Percentiles rank a stretch among this genome's conserved stretches.
These are phyloP conservation scores for Dorcoceras hygrometricum DNA, from an alignment of 257 asterid genomes.

Conservation along the genomic window DNA sequence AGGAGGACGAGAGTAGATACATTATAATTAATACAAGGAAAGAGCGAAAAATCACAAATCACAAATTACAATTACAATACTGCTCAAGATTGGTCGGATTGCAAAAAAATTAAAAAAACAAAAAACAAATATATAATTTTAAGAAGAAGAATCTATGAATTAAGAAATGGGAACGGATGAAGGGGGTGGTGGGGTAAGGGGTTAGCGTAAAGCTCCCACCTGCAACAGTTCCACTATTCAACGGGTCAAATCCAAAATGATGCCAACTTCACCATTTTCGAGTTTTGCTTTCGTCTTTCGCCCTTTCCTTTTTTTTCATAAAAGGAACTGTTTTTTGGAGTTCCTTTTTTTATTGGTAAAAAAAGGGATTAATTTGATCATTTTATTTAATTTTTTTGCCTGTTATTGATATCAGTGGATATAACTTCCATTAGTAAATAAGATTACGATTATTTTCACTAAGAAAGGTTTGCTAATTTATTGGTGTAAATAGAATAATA, in stretches of 20 bases:
- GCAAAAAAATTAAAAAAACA: too few relatives aligned
- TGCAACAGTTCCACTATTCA: constrained; percentile 5
- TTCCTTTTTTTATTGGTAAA: too few relatives aligned
- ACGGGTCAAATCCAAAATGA: background rate
- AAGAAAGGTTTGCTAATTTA: too few relatives aligned
- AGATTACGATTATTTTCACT: too few relatives aligned
- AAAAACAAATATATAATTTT: background rate
- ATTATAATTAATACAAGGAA: constrained; percentile 9
- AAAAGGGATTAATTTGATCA: too few relatives aligned
- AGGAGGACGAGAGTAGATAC: constrained; percentile 24
- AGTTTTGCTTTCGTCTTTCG: background rate
- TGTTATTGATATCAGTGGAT: too few relatives aligned
- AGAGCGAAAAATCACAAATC: background rate
- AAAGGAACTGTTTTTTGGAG: too few relatives aligned
- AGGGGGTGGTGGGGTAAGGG: background rate
- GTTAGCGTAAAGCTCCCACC: constrained; percentile 38
- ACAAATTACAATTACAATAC: background rate
- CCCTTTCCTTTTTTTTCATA: too few relatives aligned
- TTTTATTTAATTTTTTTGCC: too few relatives aligned
- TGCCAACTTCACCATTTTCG: background rate
- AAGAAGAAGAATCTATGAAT: constrained; percentile 5
- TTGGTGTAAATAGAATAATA: too few relatives aligned
- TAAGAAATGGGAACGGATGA: background rate
- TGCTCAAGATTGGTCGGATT: background rate
- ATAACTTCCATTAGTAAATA: too few relatives aligned